These are phyloP conservation scores for Lachnellula hyalina DNA, from an alignment of 2,329 filamentous ascomycete species.

Conservation along the genomic window DNA sequence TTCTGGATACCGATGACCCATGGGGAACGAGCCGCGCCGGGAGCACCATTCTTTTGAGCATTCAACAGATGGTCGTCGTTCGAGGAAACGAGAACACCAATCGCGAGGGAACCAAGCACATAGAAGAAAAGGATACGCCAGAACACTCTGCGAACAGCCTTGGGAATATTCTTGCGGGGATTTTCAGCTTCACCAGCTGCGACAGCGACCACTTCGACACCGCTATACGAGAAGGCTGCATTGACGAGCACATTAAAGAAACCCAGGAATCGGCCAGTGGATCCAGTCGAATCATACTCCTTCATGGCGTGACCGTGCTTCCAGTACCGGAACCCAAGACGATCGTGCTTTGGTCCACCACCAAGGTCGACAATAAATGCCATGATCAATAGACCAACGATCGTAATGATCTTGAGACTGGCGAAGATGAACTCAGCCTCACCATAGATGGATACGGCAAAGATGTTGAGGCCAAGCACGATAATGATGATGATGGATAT, in stretches of 20 bases:
- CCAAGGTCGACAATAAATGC: slow-evolving; percentile 43
- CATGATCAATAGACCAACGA: slow-evolving; percentile 57
- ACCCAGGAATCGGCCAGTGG: slow-evolving; percentile 54
- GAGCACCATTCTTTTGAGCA: slow-evolving; percentile 26
- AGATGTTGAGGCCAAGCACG: slow-evolving; percentile 43
- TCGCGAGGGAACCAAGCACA: slow-evolving; percentile 47
- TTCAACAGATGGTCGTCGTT: slow-evolving; percentile 26
- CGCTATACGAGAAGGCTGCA: slow-evolving; percentile 42
- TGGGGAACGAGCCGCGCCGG: slow-evolving; percentile 52
- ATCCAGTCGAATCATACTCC: slow-evolving; percentile 40
- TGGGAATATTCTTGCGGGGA: slow-evolving; percentile 62
- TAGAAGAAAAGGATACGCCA: slow-evolving; percentile 59
- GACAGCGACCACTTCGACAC: slow-evolving; percentile 47
- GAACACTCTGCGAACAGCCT: slow-evolving; percentile 53
- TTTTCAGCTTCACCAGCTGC: slow-evolving; percentile 59
- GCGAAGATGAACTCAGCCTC: slow-evolving; percentile 58
- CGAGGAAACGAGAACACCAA: slow-evolving; percentile 37
- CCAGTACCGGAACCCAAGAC: slow-evolving; percentile 66
- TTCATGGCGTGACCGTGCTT: slow-evolving; percentile 34
- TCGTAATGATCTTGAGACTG: slow-evolving; percentile 44
- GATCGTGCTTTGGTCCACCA: slow-evolving; percentile 51
- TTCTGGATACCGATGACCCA: slow-evolving; percentile 68
- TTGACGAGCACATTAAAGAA: slow-evolving; percentile 38
- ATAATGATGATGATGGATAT: slow-evolving; percentile 39
- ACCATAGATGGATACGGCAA: slow-evolving; percentile 52